Conservation (phyloP, 495 filamentous ascomycete genomes). For the Neurospora terricola region DNA sequence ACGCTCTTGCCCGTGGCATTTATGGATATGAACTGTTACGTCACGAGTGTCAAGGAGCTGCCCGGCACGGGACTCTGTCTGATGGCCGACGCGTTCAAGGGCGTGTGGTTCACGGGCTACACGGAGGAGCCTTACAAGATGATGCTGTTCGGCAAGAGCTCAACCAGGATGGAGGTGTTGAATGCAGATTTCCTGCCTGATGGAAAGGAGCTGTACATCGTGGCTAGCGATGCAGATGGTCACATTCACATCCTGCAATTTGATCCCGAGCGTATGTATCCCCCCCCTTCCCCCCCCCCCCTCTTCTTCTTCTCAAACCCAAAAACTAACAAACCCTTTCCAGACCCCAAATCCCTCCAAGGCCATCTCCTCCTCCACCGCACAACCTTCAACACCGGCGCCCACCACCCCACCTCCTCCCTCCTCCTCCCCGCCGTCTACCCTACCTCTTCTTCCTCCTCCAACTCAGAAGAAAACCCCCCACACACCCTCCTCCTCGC, state of each 20-base stretch:
- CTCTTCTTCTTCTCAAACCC: neutral
- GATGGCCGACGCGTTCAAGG: conserved; percentile 82
- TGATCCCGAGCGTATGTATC: conserved; percentile 67
- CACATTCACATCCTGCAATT: conserved; percentile 85
- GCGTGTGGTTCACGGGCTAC: conserved; percentile 90
- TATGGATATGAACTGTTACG: conserved; percentile 93
- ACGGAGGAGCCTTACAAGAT: conserved; percentile 93
- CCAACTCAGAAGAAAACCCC: conserved; percentile 13
- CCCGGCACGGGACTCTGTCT: conserved; percentile 72
- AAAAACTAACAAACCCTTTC: conserved; percentile 14
- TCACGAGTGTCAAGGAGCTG: conserved; percentile 71
- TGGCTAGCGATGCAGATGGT: conserved; percentile 75
- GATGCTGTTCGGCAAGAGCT: conserved; percentile 82
- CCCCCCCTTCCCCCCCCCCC: neutral
- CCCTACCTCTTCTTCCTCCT: conserved; percentile 14
- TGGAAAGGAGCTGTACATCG: conserved; percentile 69
- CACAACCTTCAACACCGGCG: conserved; percentile 72
- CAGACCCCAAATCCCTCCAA: conserved; percentile 87
- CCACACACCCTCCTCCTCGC: conserved; percentile 61
- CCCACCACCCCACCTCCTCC: conserved; percentile 62
- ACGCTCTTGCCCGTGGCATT: conserved; percentile 89
- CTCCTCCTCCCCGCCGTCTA: conserved; percentile 60
- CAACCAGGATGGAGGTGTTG: conserved; percentile 63
- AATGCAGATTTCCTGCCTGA: conserved; percentile 83
- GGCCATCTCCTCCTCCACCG: conserved; percentile 79